These are phyloP conservation scores for Globisporangium spinosum DNA, from an alignment of 352 stramenopile genomes.

Conservation along the genomic window DNA sequence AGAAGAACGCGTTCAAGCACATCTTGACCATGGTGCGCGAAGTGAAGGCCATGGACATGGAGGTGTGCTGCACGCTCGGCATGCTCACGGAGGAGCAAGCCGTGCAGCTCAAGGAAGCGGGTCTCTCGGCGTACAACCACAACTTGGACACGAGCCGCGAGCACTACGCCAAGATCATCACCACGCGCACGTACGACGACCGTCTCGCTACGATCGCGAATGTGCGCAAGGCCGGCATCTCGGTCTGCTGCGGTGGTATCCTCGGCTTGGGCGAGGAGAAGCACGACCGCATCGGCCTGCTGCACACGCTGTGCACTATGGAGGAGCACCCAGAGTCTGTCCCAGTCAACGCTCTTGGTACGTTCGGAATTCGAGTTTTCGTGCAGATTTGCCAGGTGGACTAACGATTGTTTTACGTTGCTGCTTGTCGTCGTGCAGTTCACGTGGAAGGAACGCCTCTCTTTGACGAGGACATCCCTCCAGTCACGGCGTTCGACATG, in stretches of 20 bases:
- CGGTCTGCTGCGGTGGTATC: constrained; percentile 97
- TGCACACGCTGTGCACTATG: constrained; percentile 96
- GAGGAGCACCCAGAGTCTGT: constrained; percentile 95
- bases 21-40: constrained; percentile 96
- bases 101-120: constrained; percentile 95
- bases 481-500: constrained; percentile 96
- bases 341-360: constrained; percentile 92
- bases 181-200: constrained; percentile 95
- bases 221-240: constrained; percentile 96
- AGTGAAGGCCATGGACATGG: constrained; percentile 89
- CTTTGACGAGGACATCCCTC: constrained; percentile 82
- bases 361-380: background rate
- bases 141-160: constrained; percentile 97
- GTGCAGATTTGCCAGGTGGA: background rate
- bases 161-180: constrained; percentile 97
- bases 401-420: background rate
- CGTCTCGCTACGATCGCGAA: constrained; percentile 95
- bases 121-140: constrained; percentile 97
- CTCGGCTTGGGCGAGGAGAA: constrained; percentile 94
- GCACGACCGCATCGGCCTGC: constrained; percentile 91
- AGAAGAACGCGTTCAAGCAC: constrained; percentile 98
- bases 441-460: constrained; percentile 94
- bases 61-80: constrained; percentile 96
- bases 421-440: constrained; percentile 37
- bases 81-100: constrained; percentile 97